Evolutionary conservation across 257 asterid genomes (phyloP).

Genomic region (Solanum bukasovii): DNA sequence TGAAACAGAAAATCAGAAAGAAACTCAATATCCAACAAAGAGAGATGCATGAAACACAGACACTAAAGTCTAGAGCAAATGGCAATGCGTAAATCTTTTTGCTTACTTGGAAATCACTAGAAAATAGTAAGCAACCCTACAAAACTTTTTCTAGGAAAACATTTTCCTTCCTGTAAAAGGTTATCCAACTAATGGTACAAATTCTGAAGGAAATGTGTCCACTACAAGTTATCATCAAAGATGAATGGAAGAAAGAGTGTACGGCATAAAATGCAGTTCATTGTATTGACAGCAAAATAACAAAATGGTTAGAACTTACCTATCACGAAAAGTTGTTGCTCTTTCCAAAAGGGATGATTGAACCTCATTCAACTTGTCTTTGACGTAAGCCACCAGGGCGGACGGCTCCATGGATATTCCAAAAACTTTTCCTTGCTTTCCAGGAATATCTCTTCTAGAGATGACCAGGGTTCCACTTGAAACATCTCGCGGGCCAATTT

Average conservation of each 20-base stretch:
- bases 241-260: neutral
- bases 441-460: slow-evolving; percentile 90
- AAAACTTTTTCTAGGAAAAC: neutral
- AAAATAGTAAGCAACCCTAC: neutral
- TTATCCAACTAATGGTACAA: neutral
- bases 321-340: slow-evolving; percentile 69
- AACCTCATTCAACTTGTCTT: slow-evolving; percentile 60
- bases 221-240: neutral
- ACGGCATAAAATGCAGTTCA: neutral
- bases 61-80: neutral
- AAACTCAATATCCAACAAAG: neutral
- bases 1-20: neutral
- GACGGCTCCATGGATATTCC: slow-evolving; percentile 92
- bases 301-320: slow-evolving; percentile 29
- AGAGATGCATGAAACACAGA: neutral
- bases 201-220: neutral
- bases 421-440: slow-evolving; percentile 88
- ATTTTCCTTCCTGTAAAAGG: neutral
- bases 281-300: neutral
- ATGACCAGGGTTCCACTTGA: slow-evolving; percentile 68
- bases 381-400: slow-evolving; percentile 53
- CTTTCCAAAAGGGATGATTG: slow-evolving; percentile 67
- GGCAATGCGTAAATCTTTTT: neutral
- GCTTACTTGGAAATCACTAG: neutral
- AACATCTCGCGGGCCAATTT: slow-evolving; percentile 95